These are phyloP conservation scores for Candida incommunis DNA, from an alignment of 805 yeast genomes.

Conservation along the genomic window DNA sequence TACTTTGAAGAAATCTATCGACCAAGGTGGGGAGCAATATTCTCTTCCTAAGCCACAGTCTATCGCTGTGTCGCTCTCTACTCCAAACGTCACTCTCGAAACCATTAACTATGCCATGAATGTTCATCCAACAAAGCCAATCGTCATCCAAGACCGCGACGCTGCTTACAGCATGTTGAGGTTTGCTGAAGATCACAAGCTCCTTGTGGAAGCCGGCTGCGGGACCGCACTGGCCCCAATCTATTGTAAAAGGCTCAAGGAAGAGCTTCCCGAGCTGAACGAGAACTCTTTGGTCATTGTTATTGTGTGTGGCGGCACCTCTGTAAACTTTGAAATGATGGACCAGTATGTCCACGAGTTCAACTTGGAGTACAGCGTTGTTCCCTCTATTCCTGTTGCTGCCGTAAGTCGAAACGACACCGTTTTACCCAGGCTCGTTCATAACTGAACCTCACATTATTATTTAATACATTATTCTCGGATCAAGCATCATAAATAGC, in stretches of 20 bases:
- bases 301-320: slow-evolving; percentile 46
- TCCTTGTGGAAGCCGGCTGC: slow-evolving; percentile 53
- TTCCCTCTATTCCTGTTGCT: too few species aligned
- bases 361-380: background rate
- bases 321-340: slow-evolving; percentile 15
- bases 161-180: slow-evolving; percentile 35
- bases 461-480: too few species aligned
- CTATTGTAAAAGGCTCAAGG: slow-evolving; percentile 8
- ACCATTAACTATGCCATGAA: slow-evolving; percentile 28
- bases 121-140: slow-evolving; percentile 25
- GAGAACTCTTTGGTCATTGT: slow-evolving; percentile 34
- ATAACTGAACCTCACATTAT: too few species aligned
- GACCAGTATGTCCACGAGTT: slow-evolving; percentile 8
- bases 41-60: slow-evolving; percentile 28
- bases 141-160: slow-evolving; percentile 35
- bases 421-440: too few species aligned
- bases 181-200: slow-evolving; percentile 33
- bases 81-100: slow-evolving; percentile 35
- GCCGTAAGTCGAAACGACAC: too few species aligned
- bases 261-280: slow-evolving; percentile 13
- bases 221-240: slow-evolving; percentile 44
- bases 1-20: slow-evolving; percentile 34
- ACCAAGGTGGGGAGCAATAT: slow-evolving; percentile 25
- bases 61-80: slow-evolving; percentile 47
- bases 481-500: too few species aligned